phyloP scores from a whole-genome alignment of 1,284 basidiomycete genomes.

The Ceratobasidium sp. region DNA sequence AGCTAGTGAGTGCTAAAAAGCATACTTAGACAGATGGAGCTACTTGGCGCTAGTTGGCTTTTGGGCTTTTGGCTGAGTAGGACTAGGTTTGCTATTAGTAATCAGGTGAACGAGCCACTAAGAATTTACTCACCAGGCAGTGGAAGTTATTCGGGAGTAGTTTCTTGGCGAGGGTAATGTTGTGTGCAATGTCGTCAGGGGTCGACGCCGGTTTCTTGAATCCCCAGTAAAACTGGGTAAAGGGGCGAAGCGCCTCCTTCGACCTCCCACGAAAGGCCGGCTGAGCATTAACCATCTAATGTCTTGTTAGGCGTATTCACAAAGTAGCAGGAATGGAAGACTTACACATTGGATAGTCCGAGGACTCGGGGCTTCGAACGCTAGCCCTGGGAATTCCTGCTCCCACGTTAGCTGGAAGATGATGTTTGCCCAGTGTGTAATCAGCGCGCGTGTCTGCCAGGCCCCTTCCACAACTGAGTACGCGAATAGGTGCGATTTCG shows the following conservation, averaged over 20 bases:
- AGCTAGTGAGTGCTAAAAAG: no score
- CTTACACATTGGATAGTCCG: no score
- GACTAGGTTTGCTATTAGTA: neutral
- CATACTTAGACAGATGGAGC: no score
- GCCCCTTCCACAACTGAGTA: neutral
- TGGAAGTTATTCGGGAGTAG: neutral
- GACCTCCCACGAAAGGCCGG: neutral
- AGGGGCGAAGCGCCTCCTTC: neutral
- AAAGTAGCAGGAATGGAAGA: no score
- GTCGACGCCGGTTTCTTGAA: no score
- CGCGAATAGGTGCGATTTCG: neutral
- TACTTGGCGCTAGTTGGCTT: no score
- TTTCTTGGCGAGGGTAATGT: neutral
- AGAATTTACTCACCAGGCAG: neutral
- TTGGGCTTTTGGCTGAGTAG: no score
- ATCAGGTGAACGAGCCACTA: neutral
- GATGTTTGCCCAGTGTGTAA: neutral
- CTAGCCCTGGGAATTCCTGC: no score
- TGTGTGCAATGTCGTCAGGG: neutral
- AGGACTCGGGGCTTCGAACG: no score
- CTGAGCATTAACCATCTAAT: no score
- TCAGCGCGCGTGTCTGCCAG: neutral
- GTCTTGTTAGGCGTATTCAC: no score
- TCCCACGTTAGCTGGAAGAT: neutral
- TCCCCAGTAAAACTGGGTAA: neutral